These are phyloP conservation scores for Porphyridium purpureum DNA, from an alignment of 23 red algal species.

Conservation along the genomic window DNA sequence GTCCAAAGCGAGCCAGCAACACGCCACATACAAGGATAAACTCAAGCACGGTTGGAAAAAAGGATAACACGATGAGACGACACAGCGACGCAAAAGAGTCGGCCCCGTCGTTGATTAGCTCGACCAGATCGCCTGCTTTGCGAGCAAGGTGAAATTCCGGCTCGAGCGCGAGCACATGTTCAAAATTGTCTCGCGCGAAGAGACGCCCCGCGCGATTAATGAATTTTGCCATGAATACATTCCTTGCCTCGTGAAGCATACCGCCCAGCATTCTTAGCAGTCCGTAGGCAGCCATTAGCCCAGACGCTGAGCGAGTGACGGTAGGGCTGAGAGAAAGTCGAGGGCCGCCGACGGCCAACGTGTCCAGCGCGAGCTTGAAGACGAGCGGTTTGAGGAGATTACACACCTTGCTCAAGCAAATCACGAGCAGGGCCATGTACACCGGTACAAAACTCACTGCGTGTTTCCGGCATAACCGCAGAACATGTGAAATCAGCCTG, in stretches of 20 bases:
- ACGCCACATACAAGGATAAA: conserved; percentile 68
- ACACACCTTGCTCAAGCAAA: neutral
- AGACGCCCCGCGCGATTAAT: neutral
- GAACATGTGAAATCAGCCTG: no score
- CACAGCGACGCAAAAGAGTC: conserved; percentile 10
- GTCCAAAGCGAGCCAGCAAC: conserved; percentile 11
- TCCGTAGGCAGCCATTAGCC: neutral
- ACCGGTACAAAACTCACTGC: no score
- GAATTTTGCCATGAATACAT: neutral
- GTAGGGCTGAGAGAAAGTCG: neutral
- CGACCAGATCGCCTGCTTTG: neutral
- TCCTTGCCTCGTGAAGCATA: neutral
- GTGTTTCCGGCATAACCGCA: no score
- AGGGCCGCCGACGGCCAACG: neutral
- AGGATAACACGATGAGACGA: conserved; percentile 59
- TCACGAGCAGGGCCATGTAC: neutral
- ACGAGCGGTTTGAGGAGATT: neutral
- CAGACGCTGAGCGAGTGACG: neutral
- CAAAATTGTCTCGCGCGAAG: neutral
- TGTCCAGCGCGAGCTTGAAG: neutral
- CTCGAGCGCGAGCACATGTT: neutral
- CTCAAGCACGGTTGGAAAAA: conserved; percentile 77
- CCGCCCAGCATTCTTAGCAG: neutral
- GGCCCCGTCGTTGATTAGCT: neutral
- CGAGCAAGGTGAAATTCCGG: neutral